These are phyloP conservation scores for Erysimum cheiri DNA, from an alignment of 441 rosid species.

Conservation along the genomic window DNA sequence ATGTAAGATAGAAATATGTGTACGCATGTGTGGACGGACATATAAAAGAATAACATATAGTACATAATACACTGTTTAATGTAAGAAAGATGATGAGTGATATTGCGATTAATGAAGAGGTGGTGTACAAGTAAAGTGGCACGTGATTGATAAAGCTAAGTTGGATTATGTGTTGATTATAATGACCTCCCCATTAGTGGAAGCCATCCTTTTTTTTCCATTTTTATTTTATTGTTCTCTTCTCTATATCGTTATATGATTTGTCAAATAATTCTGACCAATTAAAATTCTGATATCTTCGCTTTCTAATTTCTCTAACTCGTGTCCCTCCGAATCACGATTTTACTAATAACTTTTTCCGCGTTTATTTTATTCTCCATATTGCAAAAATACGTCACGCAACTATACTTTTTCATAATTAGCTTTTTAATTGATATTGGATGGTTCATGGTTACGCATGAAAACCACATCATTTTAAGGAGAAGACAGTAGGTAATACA, in stretches of 20 bases:
- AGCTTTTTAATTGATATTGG: not conserved
- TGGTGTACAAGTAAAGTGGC: constrained; percentile 45
- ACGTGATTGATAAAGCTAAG: constrained; percentile 37
- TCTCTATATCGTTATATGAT: constrained; percentile 28
- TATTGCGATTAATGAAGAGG: constrained; percentile 42
- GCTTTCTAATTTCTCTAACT: constrained; percentile 23
- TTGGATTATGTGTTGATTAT: constrained; percentile 39
- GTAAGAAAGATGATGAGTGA: constrained; percentile 34
- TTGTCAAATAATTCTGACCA: constrained; percentile 38
- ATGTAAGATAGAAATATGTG: not conserved
- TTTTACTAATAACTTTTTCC: not conserved
- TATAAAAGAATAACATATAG: not conserved
- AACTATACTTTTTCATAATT: constrained; percentile 22
- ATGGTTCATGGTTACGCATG: constrained; percentile 37
- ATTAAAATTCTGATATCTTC: constrained; percentile 9
- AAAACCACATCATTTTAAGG: constrained; percentile 27
- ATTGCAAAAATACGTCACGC: constrained; percentile 38
- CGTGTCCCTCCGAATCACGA: constrained; percentile 34
- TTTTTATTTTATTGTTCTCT: constrained; percentile 15
- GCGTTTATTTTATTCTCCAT: constrained; percentile 4
- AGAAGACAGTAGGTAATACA: not conserved
- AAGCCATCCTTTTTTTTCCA: constrained; percentile 24
- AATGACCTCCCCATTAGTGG: constrained; percentile 35
- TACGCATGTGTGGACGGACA: constrained; percentile 23
- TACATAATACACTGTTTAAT: not conserved